Evolutionary conservation across 176 grass and related monocot genomes (phyloP).

Genomic region (Carex scoparia): DNA sequence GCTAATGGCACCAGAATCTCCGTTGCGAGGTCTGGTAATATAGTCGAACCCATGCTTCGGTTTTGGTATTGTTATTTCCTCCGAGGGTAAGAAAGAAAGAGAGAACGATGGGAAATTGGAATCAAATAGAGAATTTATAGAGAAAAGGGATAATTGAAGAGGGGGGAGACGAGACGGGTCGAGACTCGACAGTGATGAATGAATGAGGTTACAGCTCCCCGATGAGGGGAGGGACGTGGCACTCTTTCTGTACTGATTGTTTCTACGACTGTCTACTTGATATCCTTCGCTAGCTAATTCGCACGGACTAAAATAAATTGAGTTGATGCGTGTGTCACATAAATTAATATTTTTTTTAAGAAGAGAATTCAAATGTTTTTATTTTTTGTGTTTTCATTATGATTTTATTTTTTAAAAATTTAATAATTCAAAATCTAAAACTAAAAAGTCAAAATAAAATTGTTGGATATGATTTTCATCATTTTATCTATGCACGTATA

Average conservation of each 20-base stretch:
- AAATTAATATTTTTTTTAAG: too few relatives aligned
- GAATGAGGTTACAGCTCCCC: background rate
- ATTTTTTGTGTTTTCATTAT: too few relatives aligned
- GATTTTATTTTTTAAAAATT: too few relatives aligned
- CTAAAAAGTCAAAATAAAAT: too few relatives aligned
- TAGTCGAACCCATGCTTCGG: constrained; percentile 35
- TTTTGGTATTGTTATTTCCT: background rate
- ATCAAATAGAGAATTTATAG: background rate
- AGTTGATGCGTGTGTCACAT: too few relatives aligned
- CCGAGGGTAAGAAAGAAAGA: background rate
- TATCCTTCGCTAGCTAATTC: background rate
- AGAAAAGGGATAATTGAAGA: background rate
- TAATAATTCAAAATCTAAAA: too few relatives aligned
- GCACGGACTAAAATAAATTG: background rate
- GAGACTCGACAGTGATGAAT: background rate
- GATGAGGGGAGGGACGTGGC: background rate
- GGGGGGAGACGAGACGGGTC: constrained; percentile 3
- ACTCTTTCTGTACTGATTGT: background rate
- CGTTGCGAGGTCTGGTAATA: constrained; percentile 64
- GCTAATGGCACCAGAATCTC: constrained; percentile 61
- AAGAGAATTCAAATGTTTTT: too few relatives aligned
- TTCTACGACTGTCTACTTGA: constrained; percentile 1
- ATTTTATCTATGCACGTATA: too few relatives aligned
- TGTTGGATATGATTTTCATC: too few relatives aligned
- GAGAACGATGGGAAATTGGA: background rate